Percentiles rank a stretch among this genome's conserved stretches.
Evolutionary conservation across 2,329 filamentous ascomycete genomes (phyloP).

Genomic region (Amauroascus verrucosus): DNA sequence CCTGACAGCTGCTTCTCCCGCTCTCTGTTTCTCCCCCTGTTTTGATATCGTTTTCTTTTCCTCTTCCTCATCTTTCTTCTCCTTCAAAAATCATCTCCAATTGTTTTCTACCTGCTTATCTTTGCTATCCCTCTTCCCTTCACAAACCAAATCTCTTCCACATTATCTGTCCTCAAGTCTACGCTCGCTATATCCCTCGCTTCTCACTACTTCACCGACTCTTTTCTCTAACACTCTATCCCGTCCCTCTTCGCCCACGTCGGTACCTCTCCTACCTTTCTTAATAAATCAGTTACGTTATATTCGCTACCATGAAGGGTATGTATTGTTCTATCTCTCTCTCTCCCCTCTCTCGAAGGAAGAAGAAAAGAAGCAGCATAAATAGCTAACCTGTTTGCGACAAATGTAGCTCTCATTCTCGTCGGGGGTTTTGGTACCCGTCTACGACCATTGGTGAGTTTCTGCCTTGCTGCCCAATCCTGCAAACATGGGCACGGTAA

Average conservation of each 20-base stretch:
- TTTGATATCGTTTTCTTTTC: background rate
- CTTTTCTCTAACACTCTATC: background rate
- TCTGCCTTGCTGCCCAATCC: slow-evolving; percentile 6
- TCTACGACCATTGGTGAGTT: slow-evolving; percentile 80
- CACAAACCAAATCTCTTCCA: background rate
- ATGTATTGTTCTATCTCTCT: slow-evolving; percentile 16
- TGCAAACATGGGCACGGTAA: slow-evolving; percentile 8
- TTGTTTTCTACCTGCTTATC: too few species aligned
- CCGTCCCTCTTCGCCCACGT: background rate
- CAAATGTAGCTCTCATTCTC: slow-evolving; percentile 74
- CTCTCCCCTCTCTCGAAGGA: too few species aligned
- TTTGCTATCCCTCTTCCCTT: too few species aligned
- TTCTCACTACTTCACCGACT: background rate
- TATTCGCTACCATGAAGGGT: slow-evolving; percentile 35
- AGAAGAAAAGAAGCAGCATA: background rate
- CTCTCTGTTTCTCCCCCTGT: background rate
- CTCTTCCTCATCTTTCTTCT: background rate
- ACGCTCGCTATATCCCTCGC: slow-evolving; percentile 1
- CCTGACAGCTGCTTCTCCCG: background rate
- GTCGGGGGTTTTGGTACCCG: slow-evolving; percentile 98
- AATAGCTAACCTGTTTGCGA: slow-evolving; percentile 6
- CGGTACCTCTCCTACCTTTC: background rate
- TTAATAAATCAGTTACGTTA: background rate
- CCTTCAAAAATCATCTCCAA: background rate
- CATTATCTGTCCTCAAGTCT: background rate